These are phyloP conservation scores for Endoconidiophora laricicola DNA, from an alignment of 2,329 filamentous ascomycete genomes.

Conservation along the genomic window DNA sequence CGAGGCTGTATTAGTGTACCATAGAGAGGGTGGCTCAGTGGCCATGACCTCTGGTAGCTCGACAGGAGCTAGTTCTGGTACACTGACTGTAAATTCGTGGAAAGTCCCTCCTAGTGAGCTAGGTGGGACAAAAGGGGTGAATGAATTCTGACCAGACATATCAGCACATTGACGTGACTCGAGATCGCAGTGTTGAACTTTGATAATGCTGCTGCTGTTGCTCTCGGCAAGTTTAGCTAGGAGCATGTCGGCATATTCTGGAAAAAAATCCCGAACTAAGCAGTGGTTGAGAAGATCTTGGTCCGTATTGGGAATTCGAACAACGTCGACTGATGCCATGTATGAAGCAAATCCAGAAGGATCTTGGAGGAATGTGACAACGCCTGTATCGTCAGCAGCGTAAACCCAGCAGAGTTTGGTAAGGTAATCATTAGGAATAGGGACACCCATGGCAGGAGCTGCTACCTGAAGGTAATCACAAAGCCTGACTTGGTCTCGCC, in stretches of 20 bases:
- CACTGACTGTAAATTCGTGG: too few relatives aligned
- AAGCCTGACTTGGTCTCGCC: slow-evolving; percentile 29
- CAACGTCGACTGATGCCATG: background rate
- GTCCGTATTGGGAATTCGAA: background rate
- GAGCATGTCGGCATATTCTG: background rate
- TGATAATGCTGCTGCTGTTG: background rate
- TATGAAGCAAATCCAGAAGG: background rate
- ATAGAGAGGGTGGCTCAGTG: background rate
- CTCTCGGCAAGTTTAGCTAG: slow-evolving; percentile 1
- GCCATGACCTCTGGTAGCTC: too few relatives aligned
- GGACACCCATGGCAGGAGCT: slow-evolving; percentile 29
- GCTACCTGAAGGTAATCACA: slow-evolving; percentile 29
- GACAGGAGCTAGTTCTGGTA: too few relatives aligned
- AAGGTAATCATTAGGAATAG: slow-evolving; percentile 30
- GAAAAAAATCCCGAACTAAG: slow-evolving; percentile 4
- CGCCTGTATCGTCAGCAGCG: background rate
- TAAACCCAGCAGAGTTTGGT: slow-evolving; percentile 27
- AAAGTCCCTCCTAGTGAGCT: too few relatives aligned
- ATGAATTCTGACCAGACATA: background rate
- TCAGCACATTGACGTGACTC: background rate
- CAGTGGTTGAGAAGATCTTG: slow-evolving; percentile 7
- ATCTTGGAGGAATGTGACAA: slow-evolving; percentile 5
- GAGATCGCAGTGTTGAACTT: background rate
- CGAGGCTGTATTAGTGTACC: background rate
- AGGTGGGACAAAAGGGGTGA: background rate